A percentile compares a stretch with the other conserved stretches of the same genome.
Evolutionary conservation across 1,139 yeast species (phyloP).

Genomic region (Pneumocystis wakefieldiae): DNA sequence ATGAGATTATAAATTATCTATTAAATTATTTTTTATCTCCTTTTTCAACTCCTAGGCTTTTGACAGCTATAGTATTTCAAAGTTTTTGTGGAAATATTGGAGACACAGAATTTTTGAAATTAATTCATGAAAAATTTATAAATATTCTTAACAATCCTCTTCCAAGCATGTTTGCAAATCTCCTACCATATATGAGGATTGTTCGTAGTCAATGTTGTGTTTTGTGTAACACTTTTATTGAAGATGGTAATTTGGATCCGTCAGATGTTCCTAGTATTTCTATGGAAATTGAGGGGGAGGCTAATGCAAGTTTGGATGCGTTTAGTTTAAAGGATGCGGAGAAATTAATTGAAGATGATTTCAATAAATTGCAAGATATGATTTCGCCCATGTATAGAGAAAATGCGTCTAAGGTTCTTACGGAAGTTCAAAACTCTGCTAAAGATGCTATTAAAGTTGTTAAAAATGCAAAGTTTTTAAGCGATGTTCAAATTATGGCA

Average conservation of each 20-base stretch:
- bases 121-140: conserved; percentile 27
- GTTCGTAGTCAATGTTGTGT: conserved; percentile 81
- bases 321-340: conserved; percentile 70
- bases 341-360: conserved; percentile 48
- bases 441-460: conserved; percentile 57
- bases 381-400: conserved; percentile 63
- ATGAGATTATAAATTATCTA: conserved; percentile 31
- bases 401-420: conserved; percentile 56
- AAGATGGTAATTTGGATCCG: conserved; percentile 59
- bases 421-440: conserved; percentile 64
- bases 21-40: conserved; percentile 36
- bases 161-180: conserved; percentile 54
- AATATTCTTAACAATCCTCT: conserved; percentile 33
- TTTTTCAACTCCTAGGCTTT: conserved; percentile 68
- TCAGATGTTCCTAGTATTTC: conserved; percentile 72
- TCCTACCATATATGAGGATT: conserved; percentile 73
- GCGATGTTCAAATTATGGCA: conserved; percentile 54
- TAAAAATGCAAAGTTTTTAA: conserved; percentile 34
- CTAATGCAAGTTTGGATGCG: conserved; percentile 89
- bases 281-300: conserved; percentile 82
- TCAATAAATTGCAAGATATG: conserved; percentile 45
- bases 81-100: conserved; percentile 44
- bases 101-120: conserved; percentile 16
- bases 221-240: conserved; percentile 60
- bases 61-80: conserved; percentile 53